Conservation (phyloP, 768 basidiomycete species). For the Brasilioporus rufonigricans region DNA sequence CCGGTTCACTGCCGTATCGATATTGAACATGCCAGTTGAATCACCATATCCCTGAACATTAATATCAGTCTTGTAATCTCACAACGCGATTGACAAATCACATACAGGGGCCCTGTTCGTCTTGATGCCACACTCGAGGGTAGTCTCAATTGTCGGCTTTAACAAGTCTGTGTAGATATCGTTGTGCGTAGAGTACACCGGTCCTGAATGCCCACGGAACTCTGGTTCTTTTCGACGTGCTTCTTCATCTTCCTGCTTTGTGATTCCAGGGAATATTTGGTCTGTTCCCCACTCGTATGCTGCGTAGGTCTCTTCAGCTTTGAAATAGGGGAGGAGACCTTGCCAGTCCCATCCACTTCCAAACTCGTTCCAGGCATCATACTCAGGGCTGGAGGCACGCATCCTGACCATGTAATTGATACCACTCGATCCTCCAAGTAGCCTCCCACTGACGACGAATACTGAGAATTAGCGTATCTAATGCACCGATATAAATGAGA, state of each 20-base stretch:
- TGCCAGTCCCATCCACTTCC: slow-evolving; percentile 18
- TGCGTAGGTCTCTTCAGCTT: slow-evolving; percentile 10
- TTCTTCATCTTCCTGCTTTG: slow-evolving; percentile 6
- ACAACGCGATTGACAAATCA: neutral
- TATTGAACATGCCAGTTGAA: slow-evolving; percentile 19
- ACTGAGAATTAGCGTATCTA: neutral
- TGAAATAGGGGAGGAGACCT: slow-evolving; percentile 15
- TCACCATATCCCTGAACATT: slow-evolving; percentile 7
- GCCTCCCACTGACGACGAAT: slow-evolving; percentile 9
- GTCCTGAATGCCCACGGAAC: slow-evolving; percentile 12
- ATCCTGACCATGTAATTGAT: slow-evolving; percentile 19
- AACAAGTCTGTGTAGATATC: slow-evolving; percentile 13
- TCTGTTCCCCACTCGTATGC: slow-evolving; percentile 9
- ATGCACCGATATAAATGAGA: neutral
- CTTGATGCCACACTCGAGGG: slow-evolving; percentile 9
- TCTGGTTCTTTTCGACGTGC: slow-evolving; percentile 7
- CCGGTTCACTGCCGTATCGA: slow-evolving; percentile 17
- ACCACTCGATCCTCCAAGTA: slow-evolving; percentile 20
- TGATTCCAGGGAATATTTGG: slow-evolving; percentile 15
- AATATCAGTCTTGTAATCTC: neutral
- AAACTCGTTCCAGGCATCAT: slow-evolving; percentile 19
- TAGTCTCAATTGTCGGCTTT: slow-evolving; percentile 11
- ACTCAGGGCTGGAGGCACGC: slow-evolving; percentile 19
- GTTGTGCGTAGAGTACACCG: slow-evolving; percentile 16
- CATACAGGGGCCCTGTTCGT: slow-evolving; percentile 14